Evolutionary conservation across 352 stramenopile species (phyloP).

Genomic region (Globisporangium solare): DNA sequence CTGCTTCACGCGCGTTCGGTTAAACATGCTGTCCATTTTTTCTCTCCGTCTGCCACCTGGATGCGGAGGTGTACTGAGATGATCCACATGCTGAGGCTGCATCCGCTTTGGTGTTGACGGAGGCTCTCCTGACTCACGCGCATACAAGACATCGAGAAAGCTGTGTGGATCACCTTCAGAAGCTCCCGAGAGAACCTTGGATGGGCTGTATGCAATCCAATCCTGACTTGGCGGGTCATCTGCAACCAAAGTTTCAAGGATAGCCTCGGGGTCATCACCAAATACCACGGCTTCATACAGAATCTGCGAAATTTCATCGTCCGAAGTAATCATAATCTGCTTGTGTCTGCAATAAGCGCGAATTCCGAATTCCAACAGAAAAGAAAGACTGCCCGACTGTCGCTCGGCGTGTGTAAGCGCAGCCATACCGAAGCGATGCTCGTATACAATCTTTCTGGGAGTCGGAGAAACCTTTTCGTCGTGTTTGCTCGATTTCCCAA

Average conservation of each 20-base stretch:
- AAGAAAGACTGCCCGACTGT: conserved; percentile 17
- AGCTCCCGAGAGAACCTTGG: conserved; percentile 2
- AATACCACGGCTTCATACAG: conserved; percentile 30
- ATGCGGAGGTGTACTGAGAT: conserved; percentile 4
- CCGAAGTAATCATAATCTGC: conserved; percentile 19
- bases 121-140: conserved; percentile 2
- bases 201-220: conserved; percentile 33
- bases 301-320: conserved; percentile 27
- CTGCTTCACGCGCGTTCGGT: conserved; percentile 12
- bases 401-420: conserved; percentile 7
- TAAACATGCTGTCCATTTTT: conserved; percentile 22
- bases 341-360: conserved; percentile 41
- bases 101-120: not conserved
- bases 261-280: conserved; percentile 32
- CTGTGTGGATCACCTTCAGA: conserved; percentile 2
- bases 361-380: conserved; percentile 31
- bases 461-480: not conserved
- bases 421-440: conserved; percentile 6
- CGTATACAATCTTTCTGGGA: not conserved
- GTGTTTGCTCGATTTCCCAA: not conserved
- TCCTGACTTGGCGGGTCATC: conserved; percentile 33
- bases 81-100: not conserved
- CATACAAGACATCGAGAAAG: conserved; percentile 21
- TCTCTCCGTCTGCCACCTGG: conserved; percentile 10
- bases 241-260: conserved; percentile 37